These are phyloP conservation scores for Polytolypa hystricis DNA, from an alignment of 2,329 filamentous ascomycete genomes.

Conservation along the genomic window DNA sequence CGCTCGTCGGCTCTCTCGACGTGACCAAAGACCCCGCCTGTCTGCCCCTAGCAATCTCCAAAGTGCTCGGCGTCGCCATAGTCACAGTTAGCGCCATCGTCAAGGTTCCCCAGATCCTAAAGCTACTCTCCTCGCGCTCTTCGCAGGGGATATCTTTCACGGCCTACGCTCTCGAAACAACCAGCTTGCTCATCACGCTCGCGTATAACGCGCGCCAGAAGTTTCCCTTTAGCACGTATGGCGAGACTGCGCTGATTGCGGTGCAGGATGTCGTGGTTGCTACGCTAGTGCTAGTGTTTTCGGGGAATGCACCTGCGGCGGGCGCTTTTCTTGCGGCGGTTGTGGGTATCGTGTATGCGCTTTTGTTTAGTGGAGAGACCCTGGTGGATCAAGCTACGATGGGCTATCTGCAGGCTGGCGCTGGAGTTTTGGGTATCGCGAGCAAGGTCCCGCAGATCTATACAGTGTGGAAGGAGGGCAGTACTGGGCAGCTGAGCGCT, in stretches of 20 bases:
- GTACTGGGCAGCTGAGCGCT: conserved; percentile 89
- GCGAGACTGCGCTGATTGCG: conserved; percentile 85
- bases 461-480: conserved; percentile 72
- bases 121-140: conserved; percentile 71
- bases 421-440: conserved; percentile 69
- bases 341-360: conserved; percentile 54
- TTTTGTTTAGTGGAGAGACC: conserved; percentile 52
- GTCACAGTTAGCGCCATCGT: conserved; percentile 82
- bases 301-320: conserved; percentile 55
- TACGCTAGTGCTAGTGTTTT: conserved; percentile 75
- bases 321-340: conserved; percentile 70
- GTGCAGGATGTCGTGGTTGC: conserved; percentile 87
- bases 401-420: conserved; percentile 69
- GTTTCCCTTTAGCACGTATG: conserved; percentile 94
- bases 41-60: conserved; percentile 81
- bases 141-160: conserved; percentile 78
- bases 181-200: conserved; percentile 75
- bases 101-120: conserved; percentile 94
- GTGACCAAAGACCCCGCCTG: conserved; percentile 60
- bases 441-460: conserved; percentile 92
- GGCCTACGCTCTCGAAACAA: conserved; percentile 84
- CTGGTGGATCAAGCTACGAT: conserved; percentile 57
- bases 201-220: conserved; percentile 85
- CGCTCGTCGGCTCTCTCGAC: conserved; percentile 76
- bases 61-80: conserved; percentile 86